phyloP scores from a whole-genome alignment of 202 grass and related monocot genomes.

The Dendrocalamus latiflorus region DNA sequence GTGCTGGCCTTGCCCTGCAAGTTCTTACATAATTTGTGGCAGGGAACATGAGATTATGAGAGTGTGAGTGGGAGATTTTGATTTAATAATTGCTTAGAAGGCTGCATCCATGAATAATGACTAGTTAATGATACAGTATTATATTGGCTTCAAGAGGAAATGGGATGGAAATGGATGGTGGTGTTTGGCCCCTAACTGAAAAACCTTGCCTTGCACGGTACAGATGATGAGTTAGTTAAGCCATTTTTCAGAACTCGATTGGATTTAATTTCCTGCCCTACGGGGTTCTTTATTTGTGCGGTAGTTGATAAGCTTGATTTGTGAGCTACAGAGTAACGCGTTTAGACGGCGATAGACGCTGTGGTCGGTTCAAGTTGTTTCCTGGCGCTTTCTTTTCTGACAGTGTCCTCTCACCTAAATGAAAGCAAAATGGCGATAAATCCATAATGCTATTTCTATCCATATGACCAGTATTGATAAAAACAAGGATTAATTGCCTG shows the following conservation, averaged over 20 bases:
- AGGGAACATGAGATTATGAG: not conserved
- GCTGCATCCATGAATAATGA: not conserved
- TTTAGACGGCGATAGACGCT: not conserved
- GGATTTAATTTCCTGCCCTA: not conserved
- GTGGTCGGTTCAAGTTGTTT: not conserved
- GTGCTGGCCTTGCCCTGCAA: not conserved
- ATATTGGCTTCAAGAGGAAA: not conserved
- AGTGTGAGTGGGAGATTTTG: not conserved
- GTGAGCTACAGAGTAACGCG: not conserved
- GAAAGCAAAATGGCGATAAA: not conserved
- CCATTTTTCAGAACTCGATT: not conserved
- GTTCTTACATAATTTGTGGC: not conserved
- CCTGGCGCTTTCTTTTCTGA: not conserved
- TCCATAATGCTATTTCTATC: not conserved
- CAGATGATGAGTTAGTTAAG: not conserved
- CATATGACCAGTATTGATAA: not conserved
- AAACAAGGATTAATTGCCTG: not conserved
- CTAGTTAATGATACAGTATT: not conserved
- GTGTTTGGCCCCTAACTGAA: not conserved
- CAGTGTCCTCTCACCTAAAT: conserved; percentile 6
- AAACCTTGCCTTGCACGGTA: not conserved
- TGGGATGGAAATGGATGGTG: not conserved
- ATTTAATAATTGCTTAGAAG: not conserved
- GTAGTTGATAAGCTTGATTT: not conserved
- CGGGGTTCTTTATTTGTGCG: not conserved